A percentile compares a stretch with the other conserved stretches of the same genome.
Conservation (phyloP, 2,329 filamentous ascomycete genomes). For the Talaromyces sp. region DNA sequence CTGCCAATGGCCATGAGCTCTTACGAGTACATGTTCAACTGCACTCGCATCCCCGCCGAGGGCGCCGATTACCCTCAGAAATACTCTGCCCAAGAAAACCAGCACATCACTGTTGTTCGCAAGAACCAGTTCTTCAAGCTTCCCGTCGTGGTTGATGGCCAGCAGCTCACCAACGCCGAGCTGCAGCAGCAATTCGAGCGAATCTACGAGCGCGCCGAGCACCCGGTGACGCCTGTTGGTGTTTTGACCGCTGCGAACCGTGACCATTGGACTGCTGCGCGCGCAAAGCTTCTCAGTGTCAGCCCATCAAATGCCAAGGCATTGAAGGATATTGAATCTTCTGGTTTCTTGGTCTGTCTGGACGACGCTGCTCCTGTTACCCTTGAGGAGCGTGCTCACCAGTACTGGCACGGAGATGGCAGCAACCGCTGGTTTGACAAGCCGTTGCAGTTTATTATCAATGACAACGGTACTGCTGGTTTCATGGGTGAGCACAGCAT, state of each 20-base stretch:
- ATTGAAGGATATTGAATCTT: constrained; percentile 77
- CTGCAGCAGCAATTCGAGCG: constrained; percentile 83
- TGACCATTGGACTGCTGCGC: constrained; percentile 85
- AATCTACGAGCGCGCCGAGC: constrained; percentile 73
- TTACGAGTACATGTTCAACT: constrained; percentile 99
- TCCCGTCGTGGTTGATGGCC: constrained; percentile 71
- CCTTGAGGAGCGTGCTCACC: constrained; percentile 87
- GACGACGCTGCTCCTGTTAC: constrained; percentile 90
- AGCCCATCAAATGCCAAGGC: constrained; percentile 72
- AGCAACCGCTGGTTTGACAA: constrained; percentile 98
- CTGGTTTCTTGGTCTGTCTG: constrained; percentile 87
- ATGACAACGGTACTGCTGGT: constrained; percentile 94
- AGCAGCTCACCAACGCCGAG: constrained; percentile 82
- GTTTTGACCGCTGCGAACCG: constrained; percentile 87
- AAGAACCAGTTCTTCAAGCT: constrained; percentile 99
- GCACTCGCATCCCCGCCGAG: constrained; percentile 75
- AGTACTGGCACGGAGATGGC: constrained; percentile 98
- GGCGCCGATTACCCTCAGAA: constrained; percentile 80
- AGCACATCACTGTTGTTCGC: constrained; percentile 82
- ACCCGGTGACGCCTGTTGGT: constrained; percentile 68
- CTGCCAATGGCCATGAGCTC: constrained; percentile 97
- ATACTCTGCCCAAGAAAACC: constrained; percentile 68
- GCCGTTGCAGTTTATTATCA: constrained; percentile 94
- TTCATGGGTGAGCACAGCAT: constrained; percentile 99
- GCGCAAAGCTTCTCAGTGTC: constrained; percentile 69